Conservation (phyloP, 345 rosid species). For the Arabidopsis thaliana region DNA sequence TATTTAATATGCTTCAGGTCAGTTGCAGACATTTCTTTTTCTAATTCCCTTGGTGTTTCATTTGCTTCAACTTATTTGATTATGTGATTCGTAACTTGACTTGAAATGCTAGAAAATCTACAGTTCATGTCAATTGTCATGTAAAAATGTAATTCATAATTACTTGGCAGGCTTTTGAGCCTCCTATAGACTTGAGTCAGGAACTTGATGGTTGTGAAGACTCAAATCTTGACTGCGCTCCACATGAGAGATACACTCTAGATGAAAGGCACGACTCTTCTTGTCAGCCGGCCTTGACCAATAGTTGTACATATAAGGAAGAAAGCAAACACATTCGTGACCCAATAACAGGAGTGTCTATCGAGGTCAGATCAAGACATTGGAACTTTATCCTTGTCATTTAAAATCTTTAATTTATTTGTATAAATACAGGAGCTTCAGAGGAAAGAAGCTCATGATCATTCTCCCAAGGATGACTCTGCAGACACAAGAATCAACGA, state of each 20-base stretch:
- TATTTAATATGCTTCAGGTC: slow-evolving; percentile 89
- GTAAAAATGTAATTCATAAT: slow-evolving; percentile 27
- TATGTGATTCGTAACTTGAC: not conserved
- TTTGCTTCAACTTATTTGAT: slow-evolving; percentile 1
- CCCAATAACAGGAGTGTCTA: slow-evolving; percentile 33
- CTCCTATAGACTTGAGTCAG: slow-evolving; percentile 95
- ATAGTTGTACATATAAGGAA: slow-evolving; percentile 50
- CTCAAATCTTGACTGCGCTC: slow-evolving; percentile 49
- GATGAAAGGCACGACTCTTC: slow-evolving; percentile 55
- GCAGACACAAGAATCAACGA: slow-evolving; percentile 40
- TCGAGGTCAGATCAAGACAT: slow-evolving; percentile 46
- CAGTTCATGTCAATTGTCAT: slow-evolving; percentile 25
- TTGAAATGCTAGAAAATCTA: slow-evolving; percentile 7
- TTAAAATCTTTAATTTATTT: slow-evolving; percentile 43
- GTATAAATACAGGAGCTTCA: slow-evolving; percentile 66
- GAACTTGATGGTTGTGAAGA: slow-evolving; percentile 61
- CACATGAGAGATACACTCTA: slow-evolving; percentile 51
- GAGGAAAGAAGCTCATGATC: slow-evolving; percentile 48
- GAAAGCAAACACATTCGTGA: slow-evolving; percentile 39
- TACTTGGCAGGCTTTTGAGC: slow-evolving; percentile 86
- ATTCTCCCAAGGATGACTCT: slow-evolving; percentile 34
- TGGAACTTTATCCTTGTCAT: slow-evolving; percentile 26
- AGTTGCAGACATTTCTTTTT: slow-evolving; percentile 36
- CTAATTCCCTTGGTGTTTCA: slow-evolving; percentile 9
- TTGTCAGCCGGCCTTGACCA: slow-evolving; percentile 49